Evolutionary conservation across 139 green algal species (phyloP), one percentile per base, ranked within the genome.

Genomic region (Cymbomonas tetramitiformis): DNA sequence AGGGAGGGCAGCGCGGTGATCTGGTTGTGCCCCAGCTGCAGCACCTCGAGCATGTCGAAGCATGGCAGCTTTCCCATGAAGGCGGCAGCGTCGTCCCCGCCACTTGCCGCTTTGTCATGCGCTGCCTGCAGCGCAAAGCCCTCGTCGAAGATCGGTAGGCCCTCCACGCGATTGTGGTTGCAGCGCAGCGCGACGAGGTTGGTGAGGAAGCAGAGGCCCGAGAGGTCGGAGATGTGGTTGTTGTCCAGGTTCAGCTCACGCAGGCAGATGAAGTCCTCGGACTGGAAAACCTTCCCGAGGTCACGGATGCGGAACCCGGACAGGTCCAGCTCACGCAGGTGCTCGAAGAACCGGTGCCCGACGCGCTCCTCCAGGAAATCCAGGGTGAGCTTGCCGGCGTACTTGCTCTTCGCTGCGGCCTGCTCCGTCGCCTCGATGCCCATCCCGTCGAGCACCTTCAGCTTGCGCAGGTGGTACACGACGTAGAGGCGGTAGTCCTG

Each of bases 401-500:
- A 85, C 51, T 69, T 68, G 46, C 57, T 65, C 31, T 68, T 71
- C 29, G 78, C 75, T 8, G 74, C 67, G 3, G 72, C 67, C 50
- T 81, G 72, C 74, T 88, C 74, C 4, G 47, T 54, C 8, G 78
- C 62, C 7, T 72, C 69, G 15, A 85, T 70, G 24, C 62, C 43
- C 6, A 51, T 36, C 12, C 81, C 76, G 56, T 88, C 78, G n/a
- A 88, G 59, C 40, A 88, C 75, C 71, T 84, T 85, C 47, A 86
- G 76, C 29, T 73, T 74, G 8, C 72, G 64, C 19, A 86, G 58
- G 44, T 64, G 29, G 41, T 33, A 64, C 6, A 64, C 15, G 8
- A 10, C 5, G 44, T 56, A 64, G 30, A 78, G 38, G 19, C 74
- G 62, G 67, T 85, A 87, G 47, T 81, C 73, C 5, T 77, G 60